Conservation (phyloP, 495 filamentous ascomycete genomes). For the Physcia stellaris region DNA sequence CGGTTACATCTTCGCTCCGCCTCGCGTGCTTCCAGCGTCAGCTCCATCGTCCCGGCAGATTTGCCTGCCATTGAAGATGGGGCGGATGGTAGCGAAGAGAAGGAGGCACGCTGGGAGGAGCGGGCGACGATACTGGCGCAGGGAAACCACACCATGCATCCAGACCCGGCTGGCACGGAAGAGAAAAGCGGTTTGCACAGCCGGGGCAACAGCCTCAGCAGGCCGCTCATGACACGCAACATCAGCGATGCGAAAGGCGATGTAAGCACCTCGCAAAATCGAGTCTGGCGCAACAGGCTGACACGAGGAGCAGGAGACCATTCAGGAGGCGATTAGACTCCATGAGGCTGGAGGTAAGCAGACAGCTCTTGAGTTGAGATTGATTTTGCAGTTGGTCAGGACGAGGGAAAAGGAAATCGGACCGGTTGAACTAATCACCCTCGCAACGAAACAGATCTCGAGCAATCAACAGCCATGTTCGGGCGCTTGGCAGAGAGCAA, state of each 20-base stretch:
- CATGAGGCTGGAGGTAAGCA: conserved; percentile 67
- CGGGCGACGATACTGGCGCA: conserved; percentile 72
- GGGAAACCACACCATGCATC: conserved; percentile 32
- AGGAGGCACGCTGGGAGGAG: conserved; percentile 66
- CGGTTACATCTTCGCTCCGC: conserved; percentile 53
- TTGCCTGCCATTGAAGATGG: conserved; percentile 56
- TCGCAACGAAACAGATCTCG: conserved; percentile 12
- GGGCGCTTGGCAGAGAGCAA: conserved; percentile 81
- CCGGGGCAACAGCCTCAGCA: too few relatives aligned
- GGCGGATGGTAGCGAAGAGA: conserved; percentile 33
- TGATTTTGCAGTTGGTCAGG: too few relatives aligned
- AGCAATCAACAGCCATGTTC: conserved; percentile 72
- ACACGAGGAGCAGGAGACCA: conserved; percentile 45
- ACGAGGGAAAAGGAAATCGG: too few relatives aligned
- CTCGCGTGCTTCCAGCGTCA: conserved; percentile 34
- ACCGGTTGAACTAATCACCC: too few relatives aligned
- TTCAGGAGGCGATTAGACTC: conserved; percentile 89
- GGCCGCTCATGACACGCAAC: conserved; percentile 11
- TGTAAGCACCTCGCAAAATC: conserved; percentile 18
- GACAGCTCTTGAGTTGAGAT: too few relatives aligned
- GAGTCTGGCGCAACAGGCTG: neutral
- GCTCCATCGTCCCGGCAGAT: conserved; percentile 63
- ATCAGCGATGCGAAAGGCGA: conserved; percentile 29
- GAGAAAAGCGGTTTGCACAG: neutral
- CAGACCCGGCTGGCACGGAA: neutral